A percentile compares a stretch with the other conserved stretches of the same genome.
Conservation (phyloP, 345 rosid genomes). For the Luvunga scandens region DNA sequence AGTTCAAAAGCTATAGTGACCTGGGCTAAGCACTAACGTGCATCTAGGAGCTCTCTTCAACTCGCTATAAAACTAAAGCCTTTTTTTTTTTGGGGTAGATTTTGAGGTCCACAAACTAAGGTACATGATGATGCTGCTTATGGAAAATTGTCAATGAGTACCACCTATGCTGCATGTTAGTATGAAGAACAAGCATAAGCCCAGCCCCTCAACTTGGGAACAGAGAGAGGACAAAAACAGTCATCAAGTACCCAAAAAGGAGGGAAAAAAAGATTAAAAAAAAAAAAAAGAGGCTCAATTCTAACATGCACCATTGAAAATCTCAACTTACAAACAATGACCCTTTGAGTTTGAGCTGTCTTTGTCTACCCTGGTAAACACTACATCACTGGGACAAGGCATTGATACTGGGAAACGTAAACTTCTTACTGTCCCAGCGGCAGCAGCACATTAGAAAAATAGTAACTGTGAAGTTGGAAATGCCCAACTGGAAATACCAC, state of each 20-base stretch:
- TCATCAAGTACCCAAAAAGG: constrained; percentile 14
- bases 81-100: neutral
- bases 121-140: constrained; percentile 9
- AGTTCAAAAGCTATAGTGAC: neutral
- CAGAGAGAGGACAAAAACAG: constrained; percentile 31
- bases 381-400: constrained; percentile 8
- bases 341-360: constrained; percentile 16
- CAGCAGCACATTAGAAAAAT: neutral
- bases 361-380: constrained; percentile 16
- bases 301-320: constrained; percentile 24
- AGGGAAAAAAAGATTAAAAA: no score
- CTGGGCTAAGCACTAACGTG: constrained; percentile 14
- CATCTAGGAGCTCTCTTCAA: constrained; percentile 19
- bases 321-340: constrained; percentile 2
- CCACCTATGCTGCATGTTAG: constrained; percentile 19
- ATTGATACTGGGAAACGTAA: constrained; percentile 4
- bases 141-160: constrained; percentile 12
- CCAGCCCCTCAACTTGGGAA: constrained; percentile 34
- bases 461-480: no score
- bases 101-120: constrained; percentile 23
- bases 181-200: neutral
- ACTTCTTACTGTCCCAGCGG: neutral
- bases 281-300: neutral
- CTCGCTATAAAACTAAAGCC: neutral
- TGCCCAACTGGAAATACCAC: neutral